Percentiles rank a stretch among this genome's conserved stretches.
These are phyloP conservation scores for Medicago arabica DNA, from an alignment of 306 rosid genomes.

Conservation along the genomic window DNA sequence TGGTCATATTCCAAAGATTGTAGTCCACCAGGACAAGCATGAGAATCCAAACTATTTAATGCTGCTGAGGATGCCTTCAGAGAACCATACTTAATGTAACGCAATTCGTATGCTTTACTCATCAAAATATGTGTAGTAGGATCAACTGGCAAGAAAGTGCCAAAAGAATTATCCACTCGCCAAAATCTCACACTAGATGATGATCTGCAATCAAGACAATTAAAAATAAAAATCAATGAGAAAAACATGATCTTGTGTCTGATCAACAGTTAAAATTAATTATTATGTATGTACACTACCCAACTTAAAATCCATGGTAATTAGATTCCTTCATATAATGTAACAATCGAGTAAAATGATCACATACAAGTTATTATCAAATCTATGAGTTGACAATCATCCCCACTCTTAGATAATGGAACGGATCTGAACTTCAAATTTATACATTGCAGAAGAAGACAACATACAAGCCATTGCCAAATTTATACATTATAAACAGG, in stretches of 20 bases:
- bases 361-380: slow-evolving; percentile 12
- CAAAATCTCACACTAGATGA: slow-evolving; percentile 69
- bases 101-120: slow-evolving; percentile 79
- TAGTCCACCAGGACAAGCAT: slow-evolving; percentile 44
- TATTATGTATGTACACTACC: slow-evolving; percentile 19
- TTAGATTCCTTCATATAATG: slow-evolving; percentile 2
- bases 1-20: slow-evolving; percentile 53
- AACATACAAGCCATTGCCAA: slow-evolving; percentile 3
- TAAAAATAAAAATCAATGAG: slow-evolving; percentile 8
- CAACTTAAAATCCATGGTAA: slow-evolving; percentile 22
- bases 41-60: slow-evolving; percentile 48
- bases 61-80: slow-evolving; percentile 55
- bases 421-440: slow-evolving; percentile 4
- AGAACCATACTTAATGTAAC: slow-evolving; percentile 70
- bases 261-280: slow-evolving; percentile 29
- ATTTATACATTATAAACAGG: slow-evolving; percentile 3
- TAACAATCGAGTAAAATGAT: slow-evolving; percentile 21
- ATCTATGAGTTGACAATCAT: background rate
- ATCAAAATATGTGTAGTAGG: slow-evolving; percentile 54
- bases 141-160: slow-evolving; percentile 92
- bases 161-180: slow-evolving; percentile 91
- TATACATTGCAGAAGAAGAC: background rate
- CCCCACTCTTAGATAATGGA: background rate
- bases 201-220: slow-evolving; percentile 58
- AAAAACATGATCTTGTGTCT: slow-evolving; percentile 29